These are phyloP conservation scores for Canavalia ensiformis DNA, from an alignment of 306 rosid genomes.

Conservation along the genomic window DNA sequence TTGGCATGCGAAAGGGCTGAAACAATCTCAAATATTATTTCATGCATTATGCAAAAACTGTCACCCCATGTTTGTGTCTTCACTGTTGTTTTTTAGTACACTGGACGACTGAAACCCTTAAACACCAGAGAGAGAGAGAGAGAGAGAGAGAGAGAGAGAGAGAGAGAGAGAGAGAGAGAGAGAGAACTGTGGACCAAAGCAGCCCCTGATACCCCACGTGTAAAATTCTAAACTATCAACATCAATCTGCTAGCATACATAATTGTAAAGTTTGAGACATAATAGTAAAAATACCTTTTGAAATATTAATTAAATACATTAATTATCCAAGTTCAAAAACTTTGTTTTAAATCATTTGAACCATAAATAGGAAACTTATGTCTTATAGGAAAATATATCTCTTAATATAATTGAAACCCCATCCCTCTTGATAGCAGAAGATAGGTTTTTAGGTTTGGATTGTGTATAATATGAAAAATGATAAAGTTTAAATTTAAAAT, in stretches of 20 bases:
- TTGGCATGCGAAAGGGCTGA: background rate
- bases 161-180: background rate
- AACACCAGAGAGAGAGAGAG: background rate
- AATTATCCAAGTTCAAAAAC: background rate
- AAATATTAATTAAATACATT: background rate
- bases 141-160: background rate
- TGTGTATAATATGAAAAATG: no score
- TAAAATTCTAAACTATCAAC: conserved; percentile 6
- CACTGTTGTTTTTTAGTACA: background rate
- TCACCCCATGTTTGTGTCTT: background rate
- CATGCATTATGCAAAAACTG: background rate
- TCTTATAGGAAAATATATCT: no score
- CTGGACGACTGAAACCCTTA: background rate
- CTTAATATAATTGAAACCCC: no score
- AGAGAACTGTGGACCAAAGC: background rate
- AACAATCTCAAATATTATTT: background rate
- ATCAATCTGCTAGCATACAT: background rate
- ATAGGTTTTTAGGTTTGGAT: no score
- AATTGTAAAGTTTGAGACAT: background rate
- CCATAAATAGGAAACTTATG: no score
- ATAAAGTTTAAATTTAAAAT: no score
- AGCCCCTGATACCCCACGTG: background rate
- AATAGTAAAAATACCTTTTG: background rate
- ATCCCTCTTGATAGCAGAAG: no score
- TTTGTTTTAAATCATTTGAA: no score